Evolutionary conservation across 2,329 filamentous ascomycete species (phyloP), one percentile per base, ranked within the genome.

Genomic region (Fusarium sp.): DNA sequence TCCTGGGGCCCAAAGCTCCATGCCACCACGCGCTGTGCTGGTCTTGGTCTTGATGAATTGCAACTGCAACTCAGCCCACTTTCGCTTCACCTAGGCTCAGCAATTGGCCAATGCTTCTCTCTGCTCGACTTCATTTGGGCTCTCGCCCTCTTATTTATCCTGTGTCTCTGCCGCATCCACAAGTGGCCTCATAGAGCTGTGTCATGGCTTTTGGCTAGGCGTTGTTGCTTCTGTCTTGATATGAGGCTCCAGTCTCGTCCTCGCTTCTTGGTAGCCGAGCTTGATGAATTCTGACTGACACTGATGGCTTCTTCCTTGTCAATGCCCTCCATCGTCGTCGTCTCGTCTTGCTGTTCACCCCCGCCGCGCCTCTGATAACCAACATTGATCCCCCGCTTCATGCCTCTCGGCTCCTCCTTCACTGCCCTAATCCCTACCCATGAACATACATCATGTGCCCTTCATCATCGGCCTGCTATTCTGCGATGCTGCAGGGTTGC

Each of bases 401-500:
- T 55, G 34, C 38, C 46, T 50, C 57, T 34, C 29, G 34, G 40
- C 38, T 65, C 67, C 55, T 62, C 40, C 29, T 57, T 61, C 36
- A 50, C 36, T 61, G 42, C 40, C 51, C 36, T 54, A 49, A 69
- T 67, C 65, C 65, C 58, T 67, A 67, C 46, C 44, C 53, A 51
- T 61, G 65, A 69, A 71, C 18, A 46, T 54, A 44, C 68, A 65
- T 73, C 71, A 74, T 68, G 69, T 71, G 65, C 62, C 46, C 68
- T 69, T 71, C 59, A 61, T 64, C 58, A 62, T 65, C 67, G 55
- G 65, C 62, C 65, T 68, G 57, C 58, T 66, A 53, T 61, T 66
- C 67, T 68, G 61, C 60, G 62, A 72, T 65, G 56, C 63, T 60
- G 71, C 71, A 74, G 65, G 67, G 71, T 73, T 73, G 65, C 68